phyloP scores from a whole-genome alignment of 2,329 filamentous ascomycete genomes.

The Cercospora sp. region DNA sequence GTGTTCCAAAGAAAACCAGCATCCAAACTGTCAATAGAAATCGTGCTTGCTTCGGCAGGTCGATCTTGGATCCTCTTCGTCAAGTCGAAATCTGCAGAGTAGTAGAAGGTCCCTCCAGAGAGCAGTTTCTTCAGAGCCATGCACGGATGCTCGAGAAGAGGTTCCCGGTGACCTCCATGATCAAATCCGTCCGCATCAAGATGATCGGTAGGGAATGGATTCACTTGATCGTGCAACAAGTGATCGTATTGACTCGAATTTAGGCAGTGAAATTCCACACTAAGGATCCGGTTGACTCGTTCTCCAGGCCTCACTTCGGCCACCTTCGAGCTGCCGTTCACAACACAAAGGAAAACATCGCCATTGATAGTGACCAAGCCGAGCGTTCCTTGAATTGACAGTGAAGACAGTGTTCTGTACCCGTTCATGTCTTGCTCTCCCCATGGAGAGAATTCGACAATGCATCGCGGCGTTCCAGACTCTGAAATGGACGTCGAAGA shows the following conservation, averaged over 20 bases:
- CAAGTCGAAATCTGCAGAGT: constrained; percentile 96
- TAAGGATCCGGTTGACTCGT: constrained; percentile 81
- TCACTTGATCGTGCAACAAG: constrained; percentile 60
- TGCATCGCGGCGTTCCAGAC: constrained; percentile 62
- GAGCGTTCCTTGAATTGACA: constrained; percentile 79
- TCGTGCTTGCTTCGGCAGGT: constrained; percentile 57
- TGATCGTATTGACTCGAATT: constrained; percentile 85
- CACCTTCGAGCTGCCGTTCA: constrained; percentile 75
- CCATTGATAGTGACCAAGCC: constrained; percentile 80
- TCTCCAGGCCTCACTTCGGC: constrained; percentile 84
- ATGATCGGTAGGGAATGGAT: constrained; percentile 56
- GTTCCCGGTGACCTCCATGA: constrained; percentile 62
- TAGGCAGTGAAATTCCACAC: constrained; percentile 88
- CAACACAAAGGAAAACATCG: constrained; percentile 88
- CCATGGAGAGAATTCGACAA: constrained; percentile 78
- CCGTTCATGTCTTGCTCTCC: constrained; percentile 68
- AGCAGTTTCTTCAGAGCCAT: constrained; percentile 87
- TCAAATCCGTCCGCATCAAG: constrained; percentile 56
- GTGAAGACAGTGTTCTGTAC: constrained; percentile 72
- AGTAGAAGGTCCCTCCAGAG: constrained; percentile 93
- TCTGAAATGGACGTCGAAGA: constrained; percentile 39
- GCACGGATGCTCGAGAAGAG: constrained; percentile 80
- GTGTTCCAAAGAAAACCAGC: constrained; percentile 96
- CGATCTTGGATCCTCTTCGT: constrained; percentile 91
- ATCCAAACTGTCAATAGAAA: constrained; percentile 91